phyloP scores from a whole-genome alignment of 202 grass and related monocot species.

The Carex sylvatica region DNA sequence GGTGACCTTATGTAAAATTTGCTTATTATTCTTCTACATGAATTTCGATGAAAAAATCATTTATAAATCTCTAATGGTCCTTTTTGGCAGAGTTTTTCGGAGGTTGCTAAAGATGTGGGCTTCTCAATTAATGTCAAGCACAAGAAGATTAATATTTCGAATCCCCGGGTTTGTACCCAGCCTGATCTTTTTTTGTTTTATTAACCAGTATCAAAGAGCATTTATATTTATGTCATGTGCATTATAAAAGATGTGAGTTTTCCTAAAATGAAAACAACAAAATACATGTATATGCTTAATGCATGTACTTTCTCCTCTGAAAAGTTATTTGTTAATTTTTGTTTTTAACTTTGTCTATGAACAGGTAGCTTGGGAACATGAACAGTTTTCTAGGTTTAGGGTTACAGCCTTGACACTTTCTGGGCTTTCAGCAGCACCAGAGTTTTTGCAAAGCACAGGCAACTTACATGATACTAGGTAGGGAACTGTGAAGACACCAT shows the following conservation, averaged over 20 bases:
- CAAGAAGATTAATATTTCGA: constrained; percentile 99
- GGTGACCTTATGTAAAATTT: constrained; percentile 17
- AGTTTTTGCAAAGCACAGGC: constrained; percentile 89
- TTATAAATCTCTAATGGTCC: background rate
- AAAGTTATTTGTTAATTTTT: background rate
- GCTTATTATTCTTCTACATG: constrained; percentile 22
- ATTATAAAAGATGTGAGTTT: background rate
- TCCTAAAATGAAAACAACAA: background rate
- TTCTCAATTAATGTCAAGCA: constrained; percentile 88
- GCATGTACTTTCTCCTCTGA: constrained; percentile 4
- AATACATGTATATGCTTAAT: background rate
- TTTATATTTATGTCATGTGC: background rate
- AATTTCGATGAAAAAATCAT: background rate
- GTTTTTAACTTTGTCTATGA: background rate
- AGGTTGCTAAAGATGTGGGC: constrained; percentile 75
- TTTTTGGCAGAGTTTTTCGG: constrained; percentile 64
- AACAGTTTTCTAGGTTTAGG: constrained; percentile 98
- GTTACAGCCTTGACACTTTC: constrained; percentile 92
- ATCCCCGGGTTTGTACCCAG: constrained; percentile 64
- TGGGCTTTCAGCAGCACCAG: constrained; percentile 68
- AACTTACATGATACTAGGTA: constrained; percentile 77
- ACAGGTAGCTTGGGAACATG: constrained; percentile 98
- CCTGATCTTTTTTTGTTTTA: background rate
- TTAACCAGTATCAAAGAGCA: constrained; percentile 7
- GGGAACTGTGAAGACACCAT: background rate